Conservation (phyloP, 2,329 filamentous ascomycete species). For the Exophiala aquamarina region DNA sequence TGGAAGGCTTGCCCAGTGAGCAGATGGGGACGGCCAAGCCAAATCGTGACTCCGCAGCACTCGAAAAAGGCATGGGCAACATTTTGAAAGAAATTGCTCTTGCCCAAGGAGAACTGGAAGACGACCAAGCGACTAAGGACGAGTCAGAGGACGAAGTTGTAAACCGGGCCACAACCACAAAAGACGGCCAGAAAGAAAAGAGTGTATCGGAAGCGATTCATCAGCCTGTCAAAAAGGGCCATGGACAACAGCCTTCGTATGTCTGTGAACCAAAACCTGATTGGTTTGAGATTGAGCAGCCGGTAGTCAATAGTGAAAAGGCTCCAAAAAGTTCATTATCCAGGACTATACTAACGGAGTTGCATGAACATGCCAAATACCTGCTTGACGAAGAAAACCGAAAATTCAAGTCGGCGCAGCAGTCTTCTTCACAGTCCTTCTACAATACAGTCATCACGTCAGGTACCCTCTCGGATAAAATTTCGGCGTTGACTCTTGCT, state of each 20-base stretch:
- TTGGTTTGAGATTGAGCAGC: constrained; percentile 24
- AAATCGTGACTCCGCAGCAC: constrained; percentile 29
- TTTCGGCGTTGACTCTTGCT: constrained; percentile 89
- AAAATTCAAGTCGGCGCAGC: constrained; percentile 68
- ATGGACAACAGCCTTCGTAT: constrained; percentile 31
- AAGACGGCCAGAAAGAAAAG: constrained; percentile 26
- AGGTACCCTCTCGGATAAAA: constrained; percentile 93
- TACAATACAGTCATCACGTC: constrained; percentile 96
- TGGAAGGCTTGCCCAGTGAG: constrained; percentile 34
- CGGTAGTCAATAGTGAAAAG: constrained; percentile 18
- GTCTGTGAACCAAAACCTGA: constrained; percentile 28
- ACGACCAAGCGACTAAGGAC: constrained; percentile 34
- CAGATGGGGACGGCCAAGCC: constrained; percentile 7
- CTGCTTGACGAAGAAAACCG: constrained; percentile 77
- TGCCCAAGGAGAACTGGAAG: constrained; percentile 39
- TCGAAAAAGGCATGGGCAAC: constrained; percentile 40
- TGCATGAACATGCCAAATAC: constrained; percentile 67
- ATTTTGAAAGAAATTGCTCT: constrained; percentile 40
- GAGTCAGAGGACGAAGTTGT: constrained; percentile 41
- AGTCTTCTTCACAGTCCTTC: constrained; percentile 86
- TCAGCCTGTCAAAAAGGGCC: constrained; percentile 25
- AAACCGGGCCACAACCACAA: constrained; percentile 21
- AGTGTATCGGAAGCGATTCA: constrained; percentile 32
- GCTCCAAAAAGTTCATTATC: constrained; percentile 18
- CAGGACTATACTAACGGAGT: constrained; percentile 41